These are phyloP conservation scores for Lablab purpureus DNA, from an alignment of 306 rosid genomes.

Conservation along the genomic window DNA sequence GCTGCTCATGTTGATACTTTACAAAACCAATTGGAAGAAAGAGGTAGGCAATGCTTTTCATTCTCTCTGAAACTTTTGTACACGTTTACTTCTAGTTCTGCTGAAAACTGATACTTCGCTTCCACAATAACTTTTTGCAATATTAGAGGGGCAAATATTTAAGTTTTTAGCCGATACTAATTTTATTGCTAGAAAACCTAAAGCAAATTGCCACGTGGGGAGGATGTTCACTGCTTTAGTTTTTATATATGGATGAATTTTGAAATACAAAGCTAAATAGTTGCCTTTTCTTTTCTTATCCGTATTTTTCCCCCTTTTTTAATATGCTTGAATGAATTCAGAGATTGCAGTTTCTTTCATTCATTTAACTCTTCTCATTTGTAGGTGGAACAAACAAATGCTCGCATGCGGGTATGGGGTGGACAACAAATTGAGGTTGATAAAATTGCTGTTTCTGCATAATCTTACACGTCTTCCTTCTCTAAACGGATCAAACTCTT, in stretches of 20 bases:
- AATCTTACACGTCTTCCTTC: constrained; percentile 8
- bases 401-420: constrained; percentile 54
- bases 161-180: not conserved
- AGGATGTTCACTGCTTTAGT: constrained; percentile 21
- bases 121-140: constrained; percentile 20
- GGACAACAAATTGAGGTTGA: constrained; percentile 46
- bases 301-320: not conserved
- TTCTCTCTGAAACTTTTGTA: not conserved
- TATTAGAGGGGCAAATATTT: not conserved
- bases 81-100: not conserved
- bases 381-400: constrained; percentile 52
- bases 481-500: constrained; percentile 16
- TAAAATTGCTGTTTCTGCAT: constrained; percentile 31
- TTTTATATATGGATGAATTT: constrained; percentile 20
- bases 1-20: constrained; percentile 48
- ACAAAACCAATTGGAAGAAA: constrained; percentile 57
- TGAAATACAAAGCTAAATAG: constrained; percentile 11
- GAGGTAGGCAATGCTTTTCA: constrained; percentile 48
- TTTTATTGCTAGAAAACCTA: not conserved
- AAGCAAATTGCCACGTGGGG: not conserved
- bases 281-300: constrained; percentile 6
- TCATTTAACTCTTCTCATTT: constrained; percentile 17
- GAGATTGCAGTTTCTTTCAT: not conserved
- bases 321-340: constrained; percentile 29
- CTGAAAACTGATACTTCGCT: constrained; percentile 23